A percentile compares a stretch with the other conserved stretches of the same genome.
These are phyloP conservation scores for Collybia sp. DNA, from an alignment of 768 basidiomycete species.

Conservation along the genomic window DNA sequence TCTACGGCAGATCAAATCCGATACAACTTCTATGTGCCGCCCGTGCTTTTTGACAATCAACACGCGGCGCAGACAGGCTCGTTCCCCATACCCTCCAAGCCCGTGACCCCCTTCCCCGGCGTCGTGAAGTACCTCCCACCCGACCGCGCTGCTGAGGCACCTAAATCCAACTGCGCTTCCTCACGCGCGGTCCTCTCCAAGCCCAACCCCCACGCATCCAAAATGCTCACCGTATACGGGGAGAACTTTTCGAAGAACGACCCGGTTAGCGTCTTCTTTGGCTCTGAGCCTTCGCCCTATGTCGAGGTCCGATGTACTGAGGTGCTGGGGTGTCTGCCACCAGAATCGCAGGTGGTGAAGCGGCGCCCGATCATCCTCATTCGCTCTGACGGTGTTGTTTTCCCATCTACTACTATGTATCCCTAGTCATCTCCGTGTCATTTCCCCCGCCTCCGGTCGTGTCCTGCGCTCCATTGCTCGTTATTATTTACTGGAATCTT, in stretches of 20 bases:
- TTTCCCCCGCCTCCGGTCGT: constrained; percentile 6
- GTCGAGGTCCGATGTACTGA: constrained; percentile 87
- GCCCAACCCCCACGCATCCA: constrained; percentile 71
- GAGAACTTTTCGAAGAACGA: constrained; percentile 86
- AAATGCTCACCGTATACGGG: constrained; percentile 84
- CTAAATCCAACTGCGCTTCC: constrained; percentile 64
- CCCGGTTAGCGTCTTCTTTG: constrained; percentile 81
- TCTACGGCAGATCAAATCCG: constrained; percentile 70
- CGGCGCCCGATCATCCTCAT: constrained; percentile 80
- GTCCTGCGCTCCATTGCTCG: not conserved
- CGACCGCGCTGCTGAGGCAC: constrained; percentile 79
- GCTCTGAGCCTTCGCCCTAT: constrained; percentile 80
- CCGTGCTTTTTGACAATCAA: constrained; percentile 77
- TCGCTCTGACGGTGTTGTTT: constrained; percentile 81
- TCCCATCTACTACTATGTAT: constrained; percentile 80
- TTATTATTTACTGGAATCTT: no score
- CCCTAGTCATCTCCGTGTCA: constrained; percentile 46
- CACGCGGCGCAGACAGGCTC: constrained; percentile 65
- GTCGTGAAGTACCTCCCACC: constrained; percentile 91
- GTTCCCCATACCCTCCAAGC: constrained; percentile 77
- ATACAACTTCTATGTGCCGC: constrained; percentile 92
- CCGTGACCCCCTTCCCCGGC: constrained; percentile 80
- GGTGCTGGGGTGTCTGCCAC: constrained; percentile 77
- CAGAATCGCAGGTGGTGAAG: constrained; percentile 60
- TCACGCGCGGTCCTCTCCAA: constrained; percentile 69